Evolutionary conservation across 1,139 yeast species (phyloP), one percentile per base, ranked within the genome.

Genomic region (Arxiozyma bovina): DNA sequence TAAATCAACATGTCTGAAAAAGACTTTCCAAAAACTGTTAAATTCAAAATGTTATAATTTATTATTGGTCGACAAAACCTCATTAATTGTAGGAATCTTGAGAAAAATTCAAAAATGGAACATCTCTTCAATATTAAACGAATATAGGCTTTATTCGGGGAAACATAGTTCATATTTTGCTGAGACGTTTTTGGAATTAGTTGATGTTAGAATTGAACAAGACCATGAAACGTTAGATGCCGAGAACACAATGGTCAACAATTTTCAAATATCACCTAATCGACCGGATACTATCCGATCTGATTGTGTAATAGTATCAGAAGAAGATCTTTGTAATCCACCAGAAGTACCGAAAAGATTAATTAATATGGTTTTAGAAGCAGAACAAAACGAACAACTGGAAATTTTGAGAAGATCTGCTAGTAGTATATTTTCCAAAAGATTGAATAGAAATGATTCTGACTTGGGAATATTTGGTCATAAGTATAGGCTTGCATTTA

Each of bases 101-200:
- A 74, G 99, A 54, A 84, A 85, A 66, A 76, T 90, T 42, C 95
- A 88, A 69, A 86, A 86, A 69, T 91, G 97, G 98, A 85, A 83
- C 61, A 86, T 87, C 66, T 83, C 90, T 42, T 83, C 94, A 25
- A 82, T 91, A 11, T 79, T 90, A 38, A 86, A 85, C 60, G 98
- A 93, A 68, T 93, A 88, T 70, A 75, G 96, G 51, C 77, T 87
- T 9, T 87, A 82, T 69, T 77, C 89, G 1, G 87, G 90, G 41
- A 81, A 81, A 57, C 84, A 87, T 62, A 76, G 85, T 38, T 87
- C 83, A 62, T 90, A 89, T 67, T 81, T 79, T 65, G 90, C 93
- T 5, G 96, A 91, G 64, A 85, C 85, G 12, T 89, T 86, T 63
- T 70, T 91, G 50, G 98, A 91, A 63, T 70, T 89, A 12, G 51